Evolutionary conservation across 306 rosid genomes (phyloP).

Genomic region (Pueraria montana): DNA sequence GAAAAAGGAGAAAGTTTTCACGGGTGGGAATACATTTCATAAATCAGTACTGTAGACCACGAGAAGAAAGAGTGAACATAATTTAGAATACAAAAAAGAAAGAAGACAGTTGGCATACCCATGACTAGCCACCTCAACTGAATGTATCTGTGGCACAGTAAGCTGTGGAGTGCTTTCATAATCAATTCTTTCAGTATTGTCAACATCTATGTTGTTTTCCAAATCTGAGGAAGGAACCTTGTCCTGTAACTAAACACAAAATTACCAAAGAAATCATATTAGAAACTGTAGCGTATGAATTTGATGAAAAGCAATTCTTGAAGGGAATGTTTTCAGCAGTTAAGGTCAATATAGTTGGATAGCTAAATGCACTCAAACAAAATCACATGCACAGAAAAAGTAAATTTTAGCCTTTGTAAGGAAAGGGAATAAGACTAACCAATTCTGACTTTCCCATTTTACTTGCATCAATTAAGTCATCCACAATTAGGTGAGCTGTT

Average conservation of each 20-base stretch:
- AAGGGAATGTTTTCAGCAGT: neutral
- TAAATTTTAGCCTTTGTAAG: conserved; percentile 10
- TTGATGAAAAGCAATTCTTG: neutral
- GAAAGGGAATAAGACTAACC: conserved; percentile 50
- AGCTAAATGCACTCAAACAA: conserved; percentile 31
- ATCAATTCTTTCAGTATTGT: conserved; percentile 40
- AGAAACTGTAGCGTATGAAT: conserved; percentile 29
- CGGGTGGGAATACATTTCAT: conserved; percentile 10
- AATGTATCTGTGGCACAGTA: conserved; percentile 43
- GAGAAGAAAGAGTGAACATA: conserved; percentile 27
- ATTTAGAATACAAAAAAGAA: conserved; percentile 35
- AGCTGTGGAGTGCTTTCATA: conserved; percentile 42
- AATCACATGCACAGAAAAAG: conserved; percentile 19
- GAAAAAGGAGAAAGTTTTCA: neutral
- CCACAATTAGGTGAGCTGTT: conserved; percentile 25
- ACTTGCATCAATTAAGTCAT: conserved; percentile 51
- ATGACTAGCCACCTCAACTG: conserved; percentile 42
- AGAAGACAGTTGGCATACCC: conserved; percentile 57
- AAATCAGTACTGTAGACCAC: neutral
- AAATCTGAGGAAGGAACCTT: conserved; percentile 44
- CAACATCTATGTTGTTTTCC: conserved; percentile 48
- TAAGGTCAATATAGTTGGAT: conserved; percentile 20
- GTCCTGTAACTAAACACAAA: conserved; percentile 53
- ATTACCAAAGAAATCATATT: conserved; percentile 37
- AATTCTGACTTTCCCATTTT: conserved; percentile 36